Evolutionary conservation across 2,329 filamentous ascomycete species (phyloP), one percentile per base, ranked within the genome.

Genomic region (Didymella pinodella): DNA sequence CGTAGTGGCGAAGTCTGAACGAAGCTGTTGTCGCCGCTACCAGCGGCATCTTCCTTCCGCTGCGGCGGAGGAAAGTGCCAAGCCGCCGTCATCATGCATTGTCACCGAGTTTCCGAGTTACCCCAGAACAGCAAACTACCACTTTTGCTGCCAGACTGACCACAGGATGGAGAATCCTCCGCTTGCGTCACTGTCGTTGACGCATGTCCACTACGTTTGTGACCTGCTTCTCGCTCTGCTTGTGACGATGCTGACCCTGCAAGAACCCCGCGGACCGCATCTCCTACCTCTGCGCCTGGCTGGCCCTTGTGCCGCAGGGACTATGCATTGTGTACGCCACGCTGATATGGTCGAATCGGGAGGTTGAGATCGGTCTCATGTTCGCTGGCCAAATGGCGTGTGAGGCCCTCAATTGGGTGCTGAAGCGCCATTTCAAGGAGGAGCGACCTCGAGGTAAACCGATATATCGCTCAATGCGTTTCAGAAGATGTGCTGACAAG

Each of bases 391-490:
- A 99, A 78, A 86, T 98, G 78, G 88, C 85, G 49, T 98, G 94
- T 81, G 96, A 99, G 77, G 93, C 86, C 28, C 81, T 96, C 70
- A 99, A 99, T 79, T 97, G 96, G 77, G 80, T 84, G 3, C 82
- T 99, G 48, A 99, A 99, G 82, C 86, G 95, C 26, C 82, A 92
- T 63, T 94, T 99, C 76, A 95, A 94, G 74, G 92, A 98, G 78
- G 92, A 97, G 77, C 86, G 95, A 48, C 95, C 95, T 28, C 86
- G 84, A 63, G 90, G 90, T 86, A 89, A 82, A 84, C 22, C 26
- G n/a, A 28, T 3, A 28, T 3, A 28, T 25, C 6, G 12, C 7
- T 14, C 41, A 14, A 28, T 12, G 18, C 41, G n/a, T 12, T 26
- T 14, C 20, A 28, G 47, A 32, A n/a, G 51, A 16, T 14, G 18